phyloP scores from a whole-genome alignment of 495 filamentous ascomycete genomes.

The Thozetella sp. region DNA sequence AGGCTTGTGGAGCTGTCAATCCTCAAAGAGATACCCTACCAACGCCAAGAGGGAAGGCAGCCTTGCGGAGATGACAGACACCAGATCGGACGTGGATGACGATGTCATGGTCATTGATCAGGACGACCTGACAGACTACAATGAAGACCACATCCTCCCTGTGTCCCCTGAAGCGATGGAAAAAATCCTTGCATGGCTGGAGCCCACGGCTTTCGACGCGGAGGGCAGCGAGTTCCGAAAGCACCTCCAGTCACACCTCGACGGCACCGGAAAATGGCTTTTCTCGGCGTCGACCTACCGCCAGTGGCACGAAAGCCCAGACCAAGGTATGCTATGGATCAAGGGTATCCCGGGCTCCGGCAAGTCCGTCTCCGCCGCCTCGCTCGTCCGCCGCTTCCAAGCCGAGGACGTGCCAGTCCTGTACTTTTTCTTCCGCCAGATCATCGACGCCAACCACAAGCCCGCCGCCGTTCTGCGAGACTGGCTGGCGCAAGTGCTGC shows the following conservation, averaged over 20 bases:
- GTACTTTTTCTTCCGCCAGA: slow-evolving; percentile 59
- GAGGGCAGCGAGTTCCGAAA: slow-evolving; percentile 29
- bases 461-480: slow-evolving; percentile 41
- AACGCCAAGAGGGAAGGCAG: too few relatives aligned
- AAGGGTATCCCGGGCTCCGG: slow-evolving; percentile 52
- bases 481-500: slow-evolving; percentile 42
- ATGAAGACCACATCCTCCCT: slow-evolving; percentile 27
- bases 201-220: slow-evolving; percentile 33
- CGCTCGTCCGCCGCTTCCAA: slow-evolving; percentile 26
- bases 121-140: slow-evolving; percentile 30
- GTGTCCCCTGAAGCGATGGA: slow-evolving; percentile 14
- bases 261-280: slow-evolving; percentile 49
- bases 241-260: slow-evolving; percentile 37
- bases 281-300: slow-evolving; percentile 29
- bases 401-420: slow-evolving; percentile 35
- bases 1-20: too few relatives aligned
- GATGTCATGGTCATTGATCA: slow-evolving; percentile 27
- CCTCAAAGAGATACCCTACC: too few relatives aligned
- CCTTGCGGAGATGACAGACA: too few relatives aligned
- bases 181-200: slow-evolving; percentile 34
- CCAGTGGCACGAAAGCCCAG: slow-evolving; percentile 35
- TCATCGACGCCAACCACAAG: slow-evolving; percentile 47
- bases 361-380: slow-evolving; percentile 52
- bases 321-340: slow-evolving; percentile 47
- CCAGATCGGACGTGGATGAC: too few relatives aligned